Evolutionary conservation across 371 early-diverging fungal genomes (phyloP).

Genomic region (Nematocida major): DNA sequence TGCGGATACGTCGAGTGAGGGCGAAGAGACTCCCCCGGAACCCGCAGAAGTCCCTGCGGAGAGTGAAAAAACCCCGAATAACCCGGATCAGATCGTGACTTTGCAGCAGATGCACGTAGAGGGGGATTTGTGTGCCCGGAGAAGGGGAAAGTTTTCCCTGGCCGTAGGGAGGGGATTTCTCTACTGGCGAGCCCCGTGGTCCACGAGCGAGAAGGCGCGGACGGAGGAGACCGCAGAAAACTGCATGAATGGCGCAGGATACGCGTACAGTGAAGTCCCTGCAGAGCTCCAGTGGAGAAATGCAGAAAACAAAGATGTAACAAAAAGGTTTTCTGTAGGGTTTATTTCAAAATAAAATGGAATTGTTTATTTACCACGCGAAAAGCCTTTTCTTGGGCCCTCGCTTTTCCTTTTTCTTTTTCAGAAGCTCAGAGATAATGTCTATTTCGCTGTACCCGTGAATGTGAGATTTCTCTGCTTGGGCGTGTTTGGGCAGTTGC

Average conservation of each 20-base stretch:
- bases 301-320: constrained; percentile 1
- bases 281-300: neutral
- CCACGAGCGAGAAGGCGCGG: neutral
- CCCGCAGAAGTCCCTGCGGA: too few relatives aligned
- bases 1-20: too few relatives aligned
- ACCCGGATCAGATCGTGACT: neutral
- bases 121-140: neutral
- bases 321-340: neutral
- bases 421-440: constrained; percentile 37
- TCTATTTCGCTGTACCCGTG: constrained; percentile 60
- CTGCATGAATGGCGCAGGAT: constrained; percentile 23
- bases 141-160: neutral
- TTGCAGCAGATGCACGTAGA: neutral
- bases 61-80: too few relatives aligned
- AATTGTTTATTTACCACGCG: neutral
- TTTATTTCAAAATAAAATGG: neutral
- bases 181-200: constrained; percentile 30
- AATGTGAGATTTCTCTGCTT: constrained; percentile 41
- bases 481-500: constrained; percentile 46
- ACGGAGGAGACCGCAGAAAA: neutral
- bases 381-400: constrained; percentile 19
- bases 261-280: neutral
- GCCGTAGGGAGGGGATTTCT: neutral
- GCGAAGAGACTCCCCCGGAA: too few relatives aligned
- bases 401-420: neutral